Evolutionary conservation across 2,329 filamentous ascomycete genomes (phyloP).

Genomic region (Fragosphaeria purpurea): DNA sequence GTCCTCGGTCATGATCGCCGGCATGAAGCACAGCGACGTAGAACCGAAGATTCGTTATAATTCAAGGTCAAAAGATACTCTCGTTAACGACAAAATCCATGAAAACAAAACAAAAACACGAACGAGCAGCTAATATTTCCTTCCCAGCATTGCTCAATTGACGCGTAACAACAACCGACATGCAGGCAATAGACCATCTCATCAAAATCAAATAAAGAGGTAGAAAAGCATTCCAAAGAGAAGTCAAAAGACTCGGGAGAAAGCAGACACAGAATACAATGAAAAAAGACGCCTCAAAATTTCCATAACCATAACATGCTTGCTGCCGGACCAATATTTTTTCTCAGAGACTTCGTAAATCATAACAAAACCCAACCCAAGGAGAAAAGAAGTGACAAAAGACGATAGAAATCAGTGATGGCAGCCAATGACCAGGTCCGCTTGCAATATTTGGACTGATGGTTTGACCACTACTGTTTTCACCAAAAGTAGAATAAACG

Average conservation of each 20-base stretch:
- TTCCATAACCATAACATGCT: constrained; percentile 4
- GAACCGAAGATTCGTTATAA: neutral
- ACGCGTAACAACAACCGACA: neutral
- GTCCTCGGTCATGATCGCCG: too few relatives aligned
- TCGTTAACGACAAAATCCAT: neutral
- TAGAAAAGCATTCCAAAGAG: neutral
- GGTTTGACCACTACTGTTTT: too few relatives aligned
- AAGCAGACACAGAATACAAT: too few relatives aligned
- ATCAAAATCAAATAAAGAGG: neutral
- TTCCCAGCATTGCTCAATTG: too few relatives aligned
- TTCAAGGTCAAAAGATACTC: constrained; percentile 3
- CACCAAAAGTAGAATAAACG: too few relatives aligned
- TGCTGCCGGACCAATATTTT: constrained; percentile 8
- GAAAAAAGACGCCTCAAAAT: neutral
- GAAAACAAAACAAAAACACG: neutral
- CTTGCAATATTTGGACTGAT: too few relatives aligned
- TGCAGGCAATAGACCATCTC: neutral
- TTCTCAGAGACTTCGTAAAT: constrained; percentile 15
- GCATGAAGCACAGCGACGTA: too few relatives aligned
- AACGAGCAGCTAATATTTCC: neutral
- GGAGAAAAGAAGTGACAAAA: neutral
- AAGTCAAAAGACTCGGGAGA: too few relatives aligned
- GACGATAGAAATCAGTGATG: too few relatives aligned
- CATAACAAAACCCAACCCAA: constrained; percentile 8
- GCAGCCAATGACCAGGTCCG: too few relatives aligned